phyloP scores from a whole-genome alignment of 768 basidiomycete species.

The Kwoniella botswanensis region DNA sequence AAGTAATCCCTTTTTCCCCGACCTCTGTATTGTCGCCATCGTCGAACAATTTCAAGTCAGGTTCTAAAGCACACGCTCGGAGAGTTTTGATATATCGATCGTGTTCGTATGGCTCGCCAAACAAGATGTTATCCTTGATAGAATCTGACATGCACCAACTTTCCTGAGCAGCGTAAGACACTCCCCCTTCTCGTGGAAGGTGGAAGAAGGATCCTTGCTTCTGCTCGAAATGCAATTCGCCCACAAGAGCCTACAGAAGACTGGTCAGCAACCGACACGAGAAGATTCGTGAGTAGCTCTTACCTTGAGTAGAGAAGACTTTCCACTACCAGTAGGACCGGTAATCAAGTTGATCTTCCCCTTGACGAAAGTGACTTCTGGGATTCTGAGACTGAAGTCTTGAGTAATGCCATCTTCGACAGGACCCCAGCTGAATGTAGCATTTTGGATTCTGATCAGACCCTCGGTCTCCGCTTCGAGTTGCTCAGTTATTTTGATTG shows the following conservation, averaged over 20 bases:
- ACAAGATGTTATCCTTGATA: slow-evolving; percentile 65
- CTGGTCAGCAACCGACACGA: background rate
- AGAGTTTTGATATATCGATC: slow-evolving; percentile 61
- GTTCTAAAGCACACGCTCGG: slow-evolving; percentile 58
- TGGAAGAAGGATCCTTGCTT: slow-evolving; percentile 68
- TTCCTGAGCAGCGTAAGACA: slow-evolving; percentile 82
- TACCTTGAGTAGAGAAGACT: slow-evolving; percentile 52
- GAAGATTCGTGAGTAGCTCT: slow-evolving; percentile 5
- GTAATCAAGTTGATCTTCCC: slow-evolving; percentile 59
- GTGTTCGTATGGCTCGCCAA: slow-evolving; percentile 61
- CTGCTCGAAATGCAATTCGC: slow-evolving; percentile 60
- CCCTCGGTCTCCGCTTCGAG: slow-evolving; percentile 48
- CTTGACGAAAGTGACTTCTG: slow-evolving; percentile 57
- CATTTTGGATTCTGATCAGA: slow-evolving; percentile 53
- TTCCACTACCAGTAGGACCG: slow-evolving; percentile 59
- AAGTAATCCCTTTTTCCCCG: slow-evolving; percentile 70
- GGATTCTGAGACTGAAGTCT: slow-evolving; percentile 57
- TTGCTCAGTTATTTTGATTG: slow-evolving; percentile 32
- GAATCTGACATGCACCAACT: slow-evolving; percentile 80
- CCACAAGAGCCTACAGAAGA: slow-evolving; percentile 56
- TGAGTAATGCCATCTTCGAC: slow-evolving; percentile 61
- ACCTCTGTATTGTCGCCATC: slow-evolving; percentile 74
- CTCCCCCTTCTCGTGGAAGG: slow-evolving; percentile 70
- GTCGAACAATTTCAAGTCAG: slow-evolving; percentile 63
- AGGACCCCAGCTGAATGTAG: slow-evolving; percentile 56